phyloP scores from a whole-genome alignment of 805 yeast genomes.

The Barnettozyma botsteinii region DNA sequence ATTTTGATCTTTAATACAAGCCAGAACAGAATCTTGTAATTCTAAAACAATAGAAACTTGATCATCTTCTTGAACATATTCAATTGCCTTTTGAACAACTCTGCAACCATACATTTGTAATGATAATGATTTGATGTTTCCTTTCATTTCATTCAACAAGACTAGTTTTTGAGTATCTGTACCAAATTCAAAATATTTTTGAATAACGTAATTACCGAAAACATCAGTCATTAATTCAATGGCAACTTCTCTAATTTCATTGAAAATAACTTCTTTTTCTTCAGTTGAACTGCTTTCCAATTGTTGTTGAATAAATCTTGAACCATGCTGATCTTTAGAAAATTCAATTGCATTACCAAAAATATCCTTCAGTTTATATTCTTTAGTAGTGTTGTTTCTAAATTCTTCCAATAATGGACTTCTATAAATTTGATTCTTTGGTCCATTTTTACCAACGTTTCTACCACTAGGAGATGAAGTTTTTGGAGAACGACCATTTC shows the following conservation, averaged over 20 bases:
- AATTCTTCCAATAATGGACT: conserved; percentile 84
- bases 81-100: conserved; percentile 91
- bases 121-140: conserved; percentile 68
- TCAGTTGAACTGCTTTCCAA: conserved; percentile 56
- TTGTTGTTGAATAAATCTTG: conserved; percentile 91
- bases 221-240: conserved; percentile 89
- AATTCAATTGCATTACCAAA: conserved; percentile 87
- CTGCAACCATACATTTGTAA: conserved; percentile 98
- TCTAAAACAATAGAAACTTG: conserved; percentile 68
- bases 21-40: conserved; percentile 52
- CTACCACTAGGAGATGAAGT: conserved; percentile 21
- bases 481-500: conserved; percentile 22
- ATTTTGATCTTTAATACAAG: conserved; percentile 88
- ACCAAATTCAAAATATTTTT: conserved; percentile 86
- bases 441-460: conserved; percentile 12
- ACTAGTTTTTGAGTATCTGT: conserved; percentile 60
- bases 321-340: conserved; percentile 94
- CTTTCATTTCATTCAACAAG: conserved; percentile 64
- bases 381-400: conserved; percentile 55
- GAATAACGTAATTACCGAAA: conserved; percentile 95
- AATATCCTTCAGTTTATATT: conserved; percentile 64
- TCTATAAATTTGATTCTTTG: conserved; percentile 51
- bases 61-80: conserved; percentile 56
- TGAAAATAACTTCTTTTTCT: conserved; percentile 76
- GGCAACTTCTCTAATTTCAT: conserved; percentile 71